A percentile compares a stretch with the other conserved stretches of the same genome.
Conservation (phyloP, 1,284 basidiomycete genomes). For the Sphagnurus paluster region DNA sequence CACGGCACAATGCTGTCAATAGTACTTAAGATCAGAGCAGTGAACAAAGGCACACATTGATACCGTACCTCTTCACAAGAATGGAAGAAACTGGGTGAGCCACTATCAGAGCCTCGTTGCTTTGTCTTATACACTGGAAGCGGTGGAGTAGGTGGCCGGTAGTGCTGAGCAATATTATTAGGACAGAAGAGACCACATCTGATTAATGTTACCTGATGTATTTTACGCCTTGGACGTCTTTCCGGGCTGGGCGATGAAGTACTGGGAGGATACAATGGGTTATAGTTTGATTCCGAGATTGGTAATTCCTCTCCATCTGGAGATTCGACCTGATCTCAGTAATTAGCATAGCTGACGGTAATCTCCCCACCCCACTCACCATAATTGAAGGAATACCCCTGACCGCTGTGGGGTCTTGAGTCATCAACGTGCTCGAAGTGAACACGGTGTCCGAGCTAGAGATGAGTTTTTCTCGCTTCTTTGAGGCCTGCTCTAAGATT, state of each 20-base stretch:
- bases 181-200: neutral
- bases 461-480: constrained; percentile 27
- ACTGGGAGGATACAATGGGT: constrained; percentile 7
- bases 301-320: constrained; percentile 9
- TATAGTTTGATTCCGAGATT: constrained; percentile 7
- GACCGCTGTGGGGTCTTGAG: neutral
- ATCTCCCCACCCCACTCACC: constrained; percentile 2
- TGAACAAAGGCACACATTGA: neutral
- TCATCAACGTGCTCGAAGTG: neutral
- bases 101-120: constrained; percentile 22
- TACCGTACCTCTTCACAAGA: constrained; percentile 12
- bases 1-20: constrained; percentile 4
- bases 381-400: constrained; percentile 8
- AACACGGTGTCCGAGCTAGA: constrained; percentile 3
- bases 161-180: constrained; percentile 35
- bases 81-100: constrained; percentile 13
- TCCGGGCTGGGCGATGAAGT: constrained; percentile 7
- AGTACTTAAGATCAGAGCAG: neutral
- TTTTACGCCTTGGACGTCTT: constrained; percentile 24
- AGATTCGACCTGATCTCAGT: constrained; percentile 12
- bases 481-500: constrained; percentile 32
- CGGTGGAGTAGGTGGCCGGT: constrained; percentile 60
- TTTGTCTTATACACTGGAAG: constrained; percentile 37
- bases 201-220: constrained; percentile 30
- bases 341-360: neutral